These are phyloP conservation scores for Diaporthe nobilis DNA, from an alignment of 2,329 filamentous ascomycete genomes.

Conservation along the genomic window DNA sequence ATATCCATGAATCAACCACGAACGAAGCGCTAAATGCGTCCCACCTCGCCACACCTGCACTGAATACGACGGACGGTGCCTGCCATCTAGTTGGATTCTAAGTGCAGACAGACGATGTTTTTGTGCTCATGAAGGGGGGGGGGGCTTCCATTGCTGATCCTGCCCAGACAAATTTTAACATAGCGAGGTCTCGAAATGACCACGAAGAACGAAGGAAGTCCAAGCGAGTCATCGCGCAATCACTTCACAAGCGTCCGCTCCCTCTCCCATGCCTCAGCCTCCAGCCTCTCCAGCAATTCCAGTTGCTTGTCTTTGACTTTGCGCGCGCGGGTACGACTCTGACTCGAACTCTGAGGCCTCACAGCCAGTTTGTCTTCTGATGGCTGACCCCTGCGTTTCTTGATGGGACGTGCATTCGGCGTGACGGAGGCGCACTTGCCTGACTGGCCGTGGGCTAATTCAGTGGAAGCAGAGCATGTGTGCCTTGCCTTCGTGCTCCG, in stretches of 20 bases:
- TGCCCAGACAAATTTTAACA: not conserved
- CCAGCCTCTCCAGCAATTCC: not conserved
- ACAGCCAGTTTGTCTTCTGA: not conserved
- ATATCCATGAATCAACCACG: conserved; percentile 5
- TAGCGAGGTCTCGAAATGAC: not conserved
- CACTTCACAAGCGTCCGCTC: not conserved
- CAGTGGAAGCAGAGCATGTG: not conserved
- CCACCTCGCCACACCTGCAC: not conserved
- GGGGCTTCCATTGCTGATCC: not conserved
- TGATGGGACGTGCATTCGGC: not conserved
- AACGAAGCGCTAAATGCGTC: not conserved
- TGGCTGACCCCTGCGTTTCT: not conserved
- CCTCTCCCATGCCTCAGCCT: not conserved
- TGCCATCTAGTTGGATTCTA: not conserved
- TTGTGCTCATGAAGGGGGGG: too few relatives aligned
- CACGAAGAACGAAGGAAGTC: not conserved
- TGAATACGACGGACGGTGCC: too few relatives aligned
- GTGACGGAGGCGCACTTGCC: too few relatives aligned
- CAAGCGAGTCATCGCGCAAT: not conserved
- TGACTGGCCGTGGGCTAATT: too few relatives aligned
- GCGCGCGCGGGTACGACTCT: not conserved
- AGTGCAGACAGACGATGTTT: not conserved
- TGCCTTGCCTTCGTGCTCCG: not conserved
- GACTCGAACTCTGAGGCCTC: not conserved
- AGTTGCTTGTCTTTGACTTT: not conserved